These are phyloP conservation scores for Orbilia javanica DNA, from an alignment of 2,329 filamentous ascomycete species.

Conservation along the genomic window DNA sequence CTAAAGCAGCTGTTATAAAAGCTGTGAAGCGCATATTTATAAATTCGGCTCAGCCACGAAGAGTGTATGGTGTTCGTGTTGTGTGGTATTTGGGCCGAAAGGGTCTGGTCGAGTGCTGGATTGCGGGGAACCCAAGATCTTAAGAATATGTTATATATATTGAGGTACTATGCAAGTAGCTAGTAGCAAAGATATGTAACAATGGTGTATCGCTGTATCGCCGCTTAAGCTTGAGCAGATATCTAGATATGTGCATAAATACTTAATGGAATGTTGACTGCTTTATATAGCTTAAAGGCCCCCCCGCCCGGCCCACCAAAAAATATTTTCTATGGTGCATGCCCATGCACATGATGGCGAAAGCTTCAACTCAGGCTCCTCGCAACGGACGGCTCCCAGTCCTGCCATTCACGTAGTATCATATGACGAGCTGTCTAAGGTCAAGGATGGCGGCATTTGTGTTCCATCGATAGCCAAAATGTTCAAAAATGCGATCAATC, in stretches of 20 bases:
- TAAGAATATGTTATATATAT: too few relatives aligned
- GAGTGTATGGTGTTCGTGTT: background rate
- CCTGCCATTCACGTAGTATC: slow-evolving; percentile 18
- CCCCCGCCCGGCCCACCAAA: background rate
- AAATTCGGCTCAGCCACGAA: background rate
- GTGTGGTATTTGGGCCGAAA: slow-evolving; percentile 7
- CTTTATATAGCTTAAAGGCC: background rate
- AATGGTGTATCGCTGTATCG: background rate
- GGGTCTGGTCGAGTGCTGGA: too few relatives aligned
- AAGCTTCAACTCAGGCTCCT: background rate
- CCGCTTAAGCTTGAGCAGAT: background rate
- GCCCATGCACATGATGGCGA: background rate
- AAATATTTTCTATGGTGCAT: background rate
- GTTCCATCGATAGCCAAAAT: slow-evolving; percentile 13
- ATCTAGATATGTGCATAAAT: too few relatives aligned
- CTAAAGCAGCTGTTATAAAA: slow-evolving; percentile 26
- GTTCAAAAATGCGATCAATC: slow-evolving; percentile 15
- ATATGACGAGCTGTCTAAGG: slow-evolving; percentile 25
- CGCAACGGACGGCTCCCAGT: background rate
- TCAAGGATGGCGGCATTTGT: slow-evolving; percentile 12
- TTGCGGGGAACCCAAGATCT: too few relatives aligned
- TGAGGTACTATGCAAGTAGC: too few relatives aligned
- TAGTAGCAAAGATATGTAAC: background rate
- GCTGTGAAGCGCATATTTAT: slow-evolving; percentile 33
- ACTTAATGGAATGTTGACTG: background rate